A percentile compares a stretch with the other conserved stretches of the same genome.
Conservation (phyloP, 2,329 filamentous ascomycete genomes). For the Penicillium hordei region DNA sequence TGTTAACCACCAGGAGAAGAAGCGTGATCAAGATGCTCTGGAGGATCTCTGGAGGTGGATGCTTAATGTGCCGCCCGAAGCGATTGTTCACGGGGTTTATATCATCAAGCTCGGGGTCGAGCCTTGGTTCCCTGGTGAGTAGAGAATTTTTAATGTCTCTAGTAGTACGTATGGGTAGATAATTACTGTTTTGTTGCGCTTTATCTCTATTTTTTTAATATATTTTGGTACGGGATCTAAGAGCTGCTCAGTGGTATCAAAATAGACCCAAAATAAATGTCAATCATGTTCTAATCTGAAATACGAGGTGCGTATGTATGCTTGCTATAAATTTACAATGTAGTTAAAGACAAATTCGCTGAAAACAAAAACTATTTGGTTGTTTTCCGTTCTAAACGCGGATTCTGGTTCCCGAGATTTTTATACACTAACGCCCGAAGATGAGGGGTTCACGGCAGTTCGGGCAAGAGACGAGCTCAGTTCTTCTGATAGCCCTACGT, state of each 20-base stretch:
- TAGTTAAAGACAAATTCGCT: too few relatives aligned
- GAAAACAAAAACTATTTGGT: too few relatives aligned
- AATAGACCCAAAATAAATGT: background rate
- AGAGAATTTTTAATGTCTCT: background rate
- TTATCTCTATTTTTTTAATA: background rate
- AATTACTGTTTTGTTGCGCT: background rate
- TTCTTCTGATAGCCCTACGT: too few relatives aligned
- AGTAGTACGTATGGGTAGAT: background rate
- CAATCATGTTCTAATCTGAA: background rate
- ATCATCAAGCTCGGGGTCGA: background rate
- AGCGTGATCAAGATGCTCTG: background rate
- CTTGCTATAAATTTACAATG: too few relatives aligned
- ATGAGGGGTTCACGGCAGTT: too few relatives aligned
- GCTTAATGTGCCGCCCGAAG: background rate
- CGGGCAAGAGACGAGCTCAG: too few relatives aligned
- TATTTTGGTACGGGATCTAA: background rate
- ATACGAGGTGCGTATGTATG: background rate
- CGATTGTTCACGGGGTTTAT: background rate
- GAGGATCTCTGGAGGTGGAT: conserved; percentile 1
- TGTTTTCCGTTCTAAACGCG: background rate
- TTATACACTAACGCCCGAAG: too few relatives aligned
- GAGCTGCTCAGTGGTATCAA: too few relatives aligned
- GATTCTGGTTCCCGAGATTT: background rate
- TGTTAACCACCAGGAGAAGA: background rate
- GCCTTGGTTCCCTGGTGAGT: conserved; percentile 3